These are phyloP conservation scores for Phlebiopsis gigantea DNA, from an alignment of 768 basidiomycete species.

Conservation along the genomic window DNA sequence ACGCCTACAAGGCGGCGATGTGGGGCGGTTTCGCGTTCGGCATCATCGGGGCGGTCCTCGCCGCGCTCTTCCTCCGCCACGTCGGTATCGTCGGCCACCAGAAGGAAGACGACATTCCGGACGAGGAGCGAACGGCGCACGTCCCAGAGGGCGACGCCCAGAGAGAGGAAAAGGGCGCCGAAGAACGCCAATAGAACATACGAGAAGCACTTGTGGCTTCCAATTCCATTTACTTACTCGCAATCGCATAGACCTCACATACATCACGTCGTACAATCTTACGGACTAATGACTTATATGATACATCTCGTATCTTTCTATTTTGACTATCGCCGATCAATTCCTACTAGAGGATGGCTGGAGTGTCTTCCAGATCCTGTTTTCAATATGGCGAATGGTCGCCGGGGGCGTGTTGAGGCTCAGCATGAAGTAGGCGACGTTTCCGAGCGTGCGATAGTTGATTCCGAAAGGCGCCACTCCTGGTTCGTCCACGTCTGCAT, in stretches of 20 bases:
- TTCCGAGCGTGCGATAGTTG: constrained; percentile 84
- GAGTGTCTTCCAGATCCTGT: constrained; percentile 36
- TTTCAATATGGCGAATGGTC: constrained; percentile 56
- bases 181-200: background rate
- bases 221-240: background rate
- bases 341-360: background rate
- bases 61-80: constrained; percentile 32
- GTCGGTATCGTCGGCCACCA: constrained; percentile 37
- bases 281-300: background rate
- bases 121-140: constrained; percentile 3
- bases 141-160: background rate
- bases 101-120: background rate
- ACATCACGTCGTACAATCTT: background rate
- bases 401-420: constrained; percentile 66
- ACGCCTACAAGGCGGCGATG: constrained; percentile 43
- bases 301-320: background rate
- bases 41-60: constrained; percentile 43
- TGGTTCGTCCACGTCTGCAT: constrained; percentile 27
- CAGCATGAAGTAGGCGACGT: constrained; percentile 90
- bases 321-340: too few relatives aligned
- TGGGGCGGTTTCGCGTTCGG: constrained; percentile 65
- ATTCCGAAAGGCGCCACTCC: constrained; percentile 60
- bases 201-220: background rate
- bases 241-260: background rate
- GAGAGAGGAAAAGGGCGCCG: background rate